Evolutionary conservation across 1,139 yeast genomes (phyloP), one percentile per base, ranked within the genome.

Genomic region (Zygoascus sp.): DNA sequence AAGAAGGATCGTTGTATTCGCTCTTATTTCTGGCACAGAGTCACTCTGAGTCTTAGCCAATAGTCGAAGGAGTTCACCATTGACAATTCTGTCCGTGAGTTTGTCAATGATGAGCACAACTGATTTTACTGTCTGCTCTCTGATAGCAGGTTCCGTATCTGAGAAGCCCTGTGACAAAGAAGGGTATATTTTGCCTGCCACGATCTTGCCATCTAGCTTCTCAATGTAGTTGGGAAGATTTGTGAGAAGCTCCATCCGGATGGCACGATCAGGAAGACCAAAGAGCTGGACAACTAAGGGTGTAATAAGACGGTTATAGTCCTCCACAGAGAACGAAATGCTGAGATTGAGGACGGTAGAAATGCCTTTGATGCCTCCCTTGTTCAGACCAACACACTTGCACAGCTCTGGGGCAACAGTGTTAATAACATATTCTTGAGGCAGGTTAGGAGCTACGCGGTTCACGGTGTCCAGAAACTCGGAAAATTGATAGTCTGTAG

Each of bases 1-100:
- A 21, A 92, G 75, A 38, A 88, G 75, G 21, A 87, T 75, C 19
- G 94, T 77, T 0, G 97, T 90, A 65, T 88, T 86, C 5, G 92
- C 88, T 56, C 98, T 70, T 16, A 92, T 86, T 20, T 87, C 86
- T 1, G 94, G 83, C 49, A 82, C 83, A 2, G 81, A 79, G 61
- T 92, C 98, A 63, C 78, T 82, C 63, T 90, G 97, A 1, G 95
- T 79, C 60, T 85, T 87, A 1, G 97, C 97, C 50, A 92, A 69
- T 43, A 80, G 76, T 55, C 95, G 76, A 45, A 92, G 70, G 34
- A 92, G 68, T 49, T 92, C 97, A 58, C 89, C 90, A 60, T 92
- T 92, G 43, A 90, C 73, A 61, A 87, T 95, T 47, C 96, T 77
- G 34, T 82, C 88, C 0, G 87, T 57, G 3, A 92, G 73, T 56